Evolutionary conservation across 768 basidiomycete species (phyloP), one percentile per base, ranked within the genome.

Genomic region (Suillus luteus): DNA sequence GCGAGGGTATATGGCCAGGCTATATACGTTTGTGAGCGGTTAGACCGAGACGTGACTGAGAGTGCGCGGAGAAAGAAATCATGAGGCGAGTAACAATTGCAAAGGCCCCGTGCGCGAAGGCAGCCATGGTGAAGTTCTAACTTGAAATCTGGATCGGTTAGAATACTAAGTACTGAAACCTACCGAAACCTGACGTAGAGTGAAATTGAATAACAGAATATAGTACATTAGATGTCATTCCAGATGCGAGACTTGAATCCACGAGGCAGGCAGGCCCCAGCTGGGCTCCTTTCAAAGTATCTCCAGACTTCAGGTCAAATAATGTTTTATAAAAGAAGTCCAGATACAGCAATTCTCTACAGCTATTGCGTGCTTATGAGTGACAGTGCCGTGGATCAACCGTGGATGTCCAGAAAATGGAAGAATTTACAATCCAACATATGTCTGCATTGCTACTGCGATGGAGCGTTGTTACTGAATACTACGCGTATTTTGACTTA

Each of bases 341-440:
- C 38, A 62, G 58, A 71, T 71, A 60, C 63, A 71, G 62, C 69
- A 72, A 5, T 46, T 73, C 59, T 65, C 40, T 59, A 54, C 63
- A 67, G 51, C 62, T 63, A 54, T 61, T 33, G 52, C 6, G 11
- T 54, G 5, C 35, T 35, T 35, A 35, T 58, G 58, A 40, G 14
- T 24, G 48, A 63, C 52, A 31, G 51, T 33, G n/a, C 48, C 24
- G 35, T 61, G 60, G 62, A 17, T 52, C 51, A 52, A 52, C 41
- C 54, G 51, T 63, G 59, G 57, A 48, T 55, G 60, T 46, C 44
- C 55, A 37, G 37, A 55, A 59, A 40, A 54, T 33, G 27, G 46
- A 62, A 66, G 55, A 31, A 31, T 64, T 35, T 68, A 64, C 60
- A 59, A 55, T 68, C 55, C 61, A 59, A 44, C 61, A 64, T 62